Percentiles rank a stretch among this genome's conserved stretches.
Conservation (phyloP, 495 filamentous ascomycete species). For the Pseudevernia furfuracea region DNA sequence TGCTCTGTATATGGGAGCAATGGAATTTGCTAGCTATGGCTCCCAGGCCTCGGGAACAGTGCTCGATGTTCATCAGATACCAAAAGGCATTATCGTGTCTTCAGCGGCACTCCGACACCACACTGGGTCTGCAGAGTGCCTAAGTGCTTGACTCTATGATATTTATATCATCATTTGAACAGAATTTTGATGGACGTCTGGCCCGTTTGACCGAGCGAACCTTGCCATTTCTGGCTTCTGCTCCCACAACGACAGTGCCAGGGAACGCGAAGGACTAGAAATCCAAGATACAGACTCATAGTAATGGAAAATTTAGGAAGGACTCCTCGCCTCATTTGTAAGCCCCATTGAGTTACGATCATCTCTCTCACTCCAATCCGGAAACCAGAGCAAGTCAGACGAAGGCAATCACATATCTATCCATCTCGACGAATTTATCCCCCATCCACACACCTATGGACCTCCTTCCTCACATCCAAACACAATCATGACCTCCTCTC, state of each 20-base stretch:
- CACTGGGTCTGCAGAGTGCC: conserved; percentile 43
- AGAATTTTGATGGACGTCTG: conserved; percentile 51
- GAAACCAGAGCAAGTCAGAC: conserved; percentile 25
- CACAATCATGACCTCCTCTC: conserved; percentile 35
- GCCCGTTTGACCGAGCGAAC: conserved; percentile 59
- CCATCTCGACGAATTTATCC: conserved; percentile 79
- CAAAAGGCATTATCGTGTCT: conserved; percentile 72
- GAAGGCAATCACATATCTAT: conserved; percentile 98
- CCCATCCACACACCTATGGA: conserved; percentile 34
- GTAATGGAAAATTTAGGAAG: conserved; percentile 34
- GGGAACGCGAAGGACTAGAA: conserved; percentile 8
- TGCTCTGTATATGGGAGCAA: not conserved
- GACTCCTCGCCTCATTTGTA: conserved; percentile 99
- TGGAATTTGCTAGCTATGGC: not conserved
- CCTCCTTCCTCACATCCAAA: conserved; percentile 33
- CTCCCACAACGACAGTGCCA: conserved; percentile 9
- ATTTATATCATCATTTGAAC: conserved; percentile 91
- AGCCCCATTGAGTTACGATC: conserved; percentile 99
- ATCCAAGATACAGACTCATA: conserved; percentile 43
- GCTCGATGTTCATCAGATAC: conserved; percentile 75
- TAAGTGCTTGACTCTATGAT: conserved; percentile 99
- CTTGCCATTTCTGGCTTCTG: conserved; percentile 27
- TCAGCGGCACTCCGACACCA: conserved; percentile 50
- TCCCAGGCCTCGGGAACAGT: not conserved
- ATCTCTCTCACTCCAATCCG: conserved; percentile 15